These are phyloP conservation scores for Phytophthora syringae DNA, from an alignment of 352 stramenopile species.

Conservation along the genomic window DNA sequence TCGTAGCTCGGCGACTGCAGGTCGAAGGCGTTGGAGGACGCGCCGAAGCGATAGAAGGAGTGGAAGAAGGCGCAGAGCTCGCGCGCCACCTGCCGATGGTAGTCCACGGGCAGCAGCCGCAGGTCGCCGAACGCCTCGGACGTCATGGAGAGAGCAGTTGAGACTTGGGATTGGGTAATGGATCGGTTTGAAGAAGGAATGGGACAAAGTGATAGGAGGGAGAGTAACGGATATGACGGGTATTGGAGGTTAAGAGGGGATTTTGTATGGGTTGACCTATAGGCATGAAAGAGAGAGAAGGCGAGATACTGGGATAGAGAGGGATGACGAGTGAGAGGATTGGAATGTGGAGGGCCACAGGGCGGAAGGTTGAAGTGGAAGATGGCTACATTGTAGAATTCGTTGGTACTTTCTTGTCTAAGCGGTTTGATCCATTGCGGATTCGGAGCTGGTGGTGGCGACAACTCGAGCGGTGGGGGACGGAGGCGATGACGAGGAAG, in stretches of 20 bases:
- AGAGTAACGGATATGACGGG: background rate
- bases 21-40: constrained; percentile 58
- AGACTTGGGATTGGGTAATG: constrained; percentile 9
- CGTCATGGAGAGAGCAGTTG: constrained; percentile 30
- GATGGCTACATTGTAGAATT: constrained; percentile 20
- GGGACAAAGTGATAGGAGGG: background rate
- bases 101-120: constrained; percentile 67
- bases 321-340: too few species aligned
- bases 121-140: constrained; percentile 37
- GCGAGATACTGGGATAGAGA: too few species aligned
- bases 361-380: too few species aligned
- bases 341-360: too few species aligned
- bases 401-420: constrained; percentile 7
- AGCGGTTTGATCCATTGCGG: constrained; percentile 12
- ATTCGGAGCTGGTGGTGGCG: background rate
- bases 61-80: constrained; percentile 81
- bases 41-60: constrained; percentile 81
- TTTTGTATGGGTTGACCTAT: too few species aligned
- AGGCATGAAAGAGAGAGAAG: too few species aligned
- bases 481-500: constrained; percentile 11
- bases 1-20: constrained; percentile 59
- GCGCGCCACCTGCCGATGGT: constrained; percentile 69
- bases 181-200: too few species aligned
- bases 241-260: too few species aligned
- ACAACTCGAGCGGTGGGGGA: constrained; percentile 33